A percentile compares a stretch with the other conserved stretches of the same genome.
Conservation (phyloP, 768 basidiomycete species). For the Macrolepiota fuliginosa region DNA sequence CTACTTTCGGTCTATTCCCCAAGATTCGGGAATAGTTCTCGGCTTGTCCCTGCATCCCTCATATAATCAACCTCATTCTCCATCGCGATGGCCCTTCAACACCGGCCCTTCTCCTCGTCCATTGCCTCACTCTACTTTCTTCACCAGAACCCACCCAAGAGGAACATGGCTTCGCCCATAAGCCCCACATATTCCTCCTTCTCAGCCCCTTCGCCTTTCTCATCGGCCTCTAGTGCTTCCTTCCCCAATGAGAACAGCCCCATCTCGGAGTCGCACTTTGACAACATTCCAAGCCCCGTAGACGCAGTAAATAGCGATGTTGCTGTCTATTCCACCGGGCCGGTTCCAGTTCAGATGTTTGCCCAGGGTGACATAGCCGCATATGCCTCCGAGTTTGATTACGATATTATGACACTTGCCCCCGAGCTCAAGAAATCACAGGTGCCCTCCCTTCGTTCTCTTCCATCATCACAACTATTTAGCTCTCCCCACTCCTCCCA, state of each 20-base stretch:
- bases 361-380: slow-evolving; percentile 15
- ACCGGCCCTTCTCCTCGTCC: slow-evolving; percentile 12
- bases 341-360: slow-evolving; percentile 19
- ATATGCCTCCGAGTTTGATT: slow-evolving; percentile 17
- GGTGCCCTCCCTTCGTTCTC: slow-evolving; percentile 8
- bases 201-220: slow-evolving; percentile 37
- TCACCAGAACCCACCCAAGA: slow-evolving; percentile 3
- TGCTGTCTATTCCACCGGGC: slow-evolving; percentile 11
- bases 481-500: slow-evolving; percentile 12
- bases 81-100: slow-evolving; percentile 13
- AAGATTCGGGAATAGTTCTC: slow-evolving; percentile 3
- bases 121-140: slow-evolving; percentile 12
- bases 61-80: slow-evolving; percentile 6
- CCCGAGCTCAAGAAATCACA: slow-evolving; percentile 13
- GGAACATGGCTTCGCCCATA: slow-evolving; percentile 23
- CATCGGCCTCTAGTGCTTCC: slow-evolving; percentile 16
- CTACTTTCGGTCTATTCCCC: background rate
- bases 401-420: slow-evolving; percentile 13
- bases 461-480: slow-evolving; percentile 10
- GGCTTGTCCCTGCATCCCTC: background rate
- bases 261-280: slow-evolving; percentile 33
- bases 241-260: slow-evolving; percentile 30
- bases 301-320: slow-evolving; percentile 15
- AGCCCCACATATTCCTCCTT: slow-evolving; percentile 36
- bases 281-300: slow-evolving; percentile 18